These are phyloP conservation scores for Anethum foeniculum DNA, from an alignment of 140 eudicot genomes.

Conservation along the genomic window DNA sequence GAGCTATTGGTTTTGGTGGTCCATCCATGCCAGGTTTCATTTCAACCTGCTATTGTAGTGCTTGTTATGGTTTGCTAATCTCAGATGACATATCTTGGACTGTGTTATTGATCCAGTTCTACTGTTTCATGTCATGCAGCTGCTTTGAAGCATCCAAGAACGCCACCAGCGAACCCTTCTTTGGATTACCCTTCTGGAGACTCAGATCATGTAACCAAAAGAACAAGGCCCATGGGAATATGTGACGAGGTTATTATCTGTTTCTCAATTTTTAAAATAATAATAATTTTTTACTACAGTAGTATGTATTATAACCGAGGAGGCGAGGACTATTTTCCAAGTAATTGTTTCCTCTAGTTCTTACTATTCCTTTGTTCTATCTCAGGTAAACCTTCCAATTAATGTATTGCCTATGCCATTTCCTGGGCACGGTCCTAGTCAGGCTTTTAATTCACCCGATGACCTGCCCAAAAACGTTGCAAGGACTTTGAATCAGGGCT, in stretches of 20 bases:
- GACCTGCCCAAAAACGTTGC: conserved; percentile 81
- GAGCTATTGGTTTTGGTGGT: conserved; percentile 75
- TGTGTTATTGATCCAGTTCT: not conserved
- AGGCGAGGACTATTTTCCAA: not conserved
- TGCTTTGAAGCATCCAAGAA: conserved; percentile 80
- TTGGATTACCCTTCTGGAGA: conserved; percentile 78
- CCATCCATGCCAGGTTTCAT: conserved; percentile 67
- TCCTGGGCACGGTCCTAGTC: conserved; percentile 62
- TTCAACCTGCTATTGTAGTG: conserved; percentile 3
- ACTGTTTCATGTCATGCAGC: conserved; percentile 31
- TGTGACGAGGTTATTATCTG: conserved; percentile 59
- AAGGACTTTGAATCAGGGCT: conserved; percentile 71
- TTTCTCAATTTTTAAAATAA: not conserved
- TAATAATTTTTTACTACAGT: not conserved
- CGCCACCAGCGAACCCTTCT: conserved; percentile 71
- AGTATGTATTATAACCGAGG: not conserved
- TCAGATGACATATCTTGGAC: not conserved
- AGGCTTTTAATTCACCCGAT: conserved; percentile 50
- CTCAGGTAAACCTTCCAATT: conserved; percentile 67
- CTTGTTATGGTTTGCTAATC: conserved; percentile 3
- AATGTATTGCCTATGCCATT: conserved; percentile 64
- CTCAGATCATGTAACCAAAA: conserved; percentile 61
- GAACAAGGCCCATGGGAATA: conserved; percentile 74
- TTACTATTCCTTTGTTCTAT: conserved; percentile 1
- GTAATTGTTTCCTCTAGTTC: not conserved